Percentiles rank a stretch among this genome's conserved stretches.
Evolutionary conservation across 805 yeast species (phyloP).

Genomic region (Yamadazyma tumulicola): DNA sequence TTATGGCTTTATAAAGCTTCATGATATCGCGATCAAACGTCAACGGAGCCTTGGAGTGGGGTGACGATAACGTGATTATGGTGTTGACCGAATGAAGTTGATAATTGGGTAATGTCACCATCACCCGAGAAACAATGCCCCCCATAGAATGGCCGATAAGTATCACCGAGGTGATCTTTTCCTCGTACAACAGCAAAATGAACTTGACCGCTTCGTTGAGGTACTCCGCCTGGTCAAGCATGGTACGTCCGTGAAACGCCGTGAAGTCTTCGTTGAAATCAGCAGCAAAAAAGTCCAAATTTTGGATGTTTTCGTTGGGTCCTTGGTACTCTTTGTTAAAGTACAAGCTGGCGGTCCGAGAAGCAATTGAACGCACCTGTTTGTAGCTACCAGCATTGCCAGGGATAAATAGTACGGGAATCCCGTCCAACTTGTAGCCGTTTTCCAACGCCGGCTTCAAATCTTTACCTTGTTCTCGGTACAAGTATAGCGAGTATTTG

Average conservation of each 20-base stretch:
- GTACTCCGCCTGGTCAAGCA: conserved; percentile 91
- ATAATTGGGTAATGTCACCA: conserved; percentile 79
- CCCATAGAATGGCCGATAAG: conserved; percentile 96
- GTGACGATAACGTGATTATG: conserved; percentile 81
- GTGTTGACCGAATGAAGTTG: conserved; percentile 71
- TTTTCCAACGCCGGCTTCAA: conserved; percentile 42
- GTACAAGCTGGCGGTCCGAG: conserved; percentile 62
- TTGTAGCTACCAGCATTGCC: conserved; percentile 95
- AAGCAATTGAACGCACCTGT: conserved; percentile 90
- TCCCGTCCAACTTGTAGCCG: conserved; percentile 50
- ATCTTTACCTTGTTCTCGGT: conserved; percentile 79
- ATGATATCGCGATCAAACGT: conserved; percentile 89
- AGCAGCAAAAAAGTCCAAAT: conserved; percentile 83
- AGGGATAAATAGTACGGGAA: conserved; percentile 90
- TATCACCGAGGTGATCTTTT: conserved; percentile 66
- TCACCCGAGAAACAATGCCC: conserved; percentile 85
- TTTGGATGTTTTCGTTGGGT: conserved; percentile 32
- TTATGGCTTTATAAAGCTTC: conserved; percentile 67
- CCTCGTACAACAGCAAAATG: conserved; percentile 65
- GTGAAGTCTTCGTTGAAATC: conserved; percentile 96
- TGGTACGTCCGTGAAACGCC: conserved; percentile 92
- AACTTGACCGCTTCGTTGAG: conserved; percentile 81
- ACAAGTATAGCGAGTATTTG: conserved; percentile 80
- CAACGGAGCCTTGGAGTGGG: conserved; percentile 89
- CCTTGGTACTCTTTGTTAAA: conserved; percentile 30